Conservation (phyloP, 495 filamentous ascomycete genomes). For the Xylaria flabelliformis region DNA sequence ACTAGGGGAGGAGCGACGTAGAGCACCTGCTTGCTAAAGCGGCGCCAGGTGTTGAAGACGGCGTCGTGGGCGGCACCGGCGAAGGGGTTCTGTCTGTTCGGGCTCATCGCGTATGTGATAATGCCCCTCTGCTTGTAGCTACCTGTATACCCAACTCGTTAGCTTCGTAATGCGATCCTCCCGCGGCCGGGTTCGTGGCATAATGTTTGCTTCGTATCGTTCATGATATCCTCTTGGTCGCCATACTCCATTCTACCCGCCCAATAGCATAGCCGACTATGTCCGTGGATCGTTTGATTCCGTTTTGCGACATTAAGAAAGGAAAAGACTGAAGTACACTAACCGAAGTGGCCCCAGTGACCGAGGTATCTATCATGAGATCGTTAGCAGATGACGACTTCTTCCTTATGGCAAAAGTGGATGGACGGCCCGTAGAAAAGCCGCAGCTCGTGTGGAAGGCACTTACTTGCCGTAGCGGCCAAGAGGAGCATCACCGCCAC, state of each 20-base stretch:
- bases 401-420: not conserved
- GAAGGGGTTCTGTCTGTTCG: constrained; percentile 63
- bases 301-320: not conserved
- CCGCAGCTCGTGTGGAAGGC: constrained; percentile 33
- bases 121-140: constrained; percentile 63
- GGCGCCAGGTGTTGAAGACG: constrained; percentile 69
- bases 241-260: not conserved
- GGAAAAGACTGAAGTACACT: constrained; percentile 44
- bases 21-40: constrained; percentile 71
- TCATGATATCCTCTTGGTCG: not conserved
- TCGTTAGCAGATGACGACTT: constrained; percentile 36
- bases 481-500: constrained; percentile 63
- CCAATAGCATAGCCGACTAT: not conserved
- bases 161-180: constrained; percentile 43
- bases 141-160: constrained; percentile 41
- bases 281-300: constrained; percentile 10
- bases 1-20: constrained; percentile 83
- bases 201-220: not conserved
- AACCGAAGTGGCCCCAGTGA: constrained; percentile 85
- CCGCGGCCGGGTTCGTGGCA: constrained; percentile 19
- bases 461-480: constrained; percentile 78
- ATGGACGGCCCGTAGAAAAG: constrained; percentile 24
- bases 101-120: constrained; percentile 56
- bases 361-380: constrained; percentile 76
- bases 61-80: constrained; percentile 62